These are phyloP conservation scores for Tremella mesenterica DNA, from an alignment of 768 basidiomycete genomes.

Conservation along the genomic window DNA sequence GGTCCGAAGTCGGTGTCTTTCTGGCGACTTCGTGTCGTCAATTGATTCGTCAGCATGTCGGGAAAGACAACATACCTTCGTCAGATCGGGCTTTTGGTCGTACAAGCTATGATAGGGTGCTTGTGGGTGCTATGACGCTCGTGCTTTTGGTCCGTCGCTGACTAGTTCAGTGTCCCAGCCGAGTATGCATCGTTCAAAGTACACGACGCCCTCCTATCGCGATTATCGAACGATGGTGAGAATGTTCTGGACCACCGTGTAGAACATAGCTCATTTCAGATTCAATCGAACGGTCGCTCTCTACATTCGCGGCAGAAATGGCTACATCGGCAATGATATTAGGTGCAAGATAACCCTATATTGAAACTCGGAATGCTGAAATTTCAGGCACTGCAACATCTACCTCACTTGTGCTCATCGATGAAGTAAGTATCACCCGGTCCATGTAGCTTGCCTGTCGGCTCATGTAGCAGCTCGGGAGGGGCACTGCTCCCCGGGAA, in stretches of 20 bases:
- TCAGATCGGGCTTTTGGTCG: conserved; percentile 69
- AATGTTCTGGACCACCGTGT: background rate
- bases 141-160: background rate
- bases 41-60: conserved; percentile 54
- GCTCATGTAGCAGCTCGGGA: conserved; percentile 53
- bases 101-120: conserved; percentile 84
- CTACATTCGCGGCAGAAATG: conserved; percentile 96
- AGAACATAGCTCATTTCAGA: conserved; percentile 47
- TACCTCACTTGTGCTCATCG: conserved; percentile 66
- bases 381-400: conserved; percentile 57
- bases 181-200: conserved; percentile 88
- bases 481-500: conserved; percentile 71
- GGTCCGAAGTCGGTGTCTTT: conserved; percentile 55
- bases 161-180: conserved; percentile 58
- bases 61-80: conserved; percentile 91
- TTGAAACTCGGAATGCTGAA: background rate
- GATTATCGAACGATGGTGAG: conserved; percentile 72
- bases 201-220: conserved; percentile 72
- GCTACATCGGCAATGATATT: conserved; percentile 82
- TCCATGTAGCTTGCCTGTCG: background rate
- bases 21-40: background rate
- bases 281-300: conserved; percentile 75
- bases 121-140: conserved; percentile 47
- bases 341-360: conserved; percentile 51
- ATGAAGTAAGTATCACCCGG: conserved; percentile 51